Conservation (phyloP, 2,329 filamentous ascomycete genomes). For the Clarireedia hainanense region DNA sequence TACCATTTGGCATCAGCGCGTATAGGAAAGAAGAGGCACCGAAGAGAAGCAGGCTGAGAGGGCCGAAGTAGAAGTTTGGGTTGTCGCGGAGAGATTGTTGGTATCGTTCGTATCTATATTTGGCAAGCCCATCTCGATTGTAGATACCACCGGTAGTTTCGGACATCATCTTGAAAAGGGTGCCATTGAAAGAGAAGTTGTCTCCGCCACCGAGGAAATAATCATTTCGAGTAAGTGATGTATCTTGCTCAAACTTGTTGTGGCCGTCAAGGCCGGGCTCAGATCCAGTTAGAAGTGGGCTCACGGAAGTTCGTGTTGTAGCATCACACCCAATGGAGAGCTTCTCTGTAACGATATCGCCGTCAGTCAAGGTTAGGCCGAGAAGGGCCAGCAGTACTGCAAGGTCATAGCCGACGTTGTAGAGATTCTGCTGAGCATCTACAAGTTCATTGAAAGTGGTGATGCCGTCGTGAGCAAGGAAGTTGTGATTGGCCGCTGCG, state of each 20-base stretch:
- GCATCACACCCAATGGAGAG: conserved; percentile 24
- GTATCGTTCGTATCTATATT: conserved; percentile 28
- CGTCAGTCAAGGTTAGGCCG: conserved; percentile 16
- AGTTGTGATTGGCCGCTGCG: conserved; percentile 35
- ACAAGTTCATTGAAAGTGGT: conserved; percentile 23
- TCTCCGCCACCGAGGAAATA: conserved; percentile 24
- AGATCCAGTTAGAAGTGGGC: conserved; percentile 13
- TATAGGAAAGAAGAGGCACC: not conserved
- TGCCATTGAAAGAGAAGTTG: conserved; percentile 21
- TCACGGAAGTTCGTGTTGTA: conserved; percentile 26
- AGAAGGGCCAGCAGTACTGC: conserved; percentile 6
- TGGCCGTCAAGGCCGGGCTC: conserved; percentile 30
- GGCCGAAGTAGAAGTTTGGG: conserved; percentile 23
- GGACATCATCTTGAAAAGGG: conserved; percentile 28
- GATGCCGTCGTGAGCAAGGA: conserved; percentile 32
- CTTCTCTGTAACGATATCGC: conserved; percentile 20
- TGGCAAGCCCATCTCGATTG: conserved; percentile 21
- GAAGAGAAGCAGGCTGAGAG: conserved; percentile 2
- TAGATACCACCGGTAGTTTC: conserved; percentile 30
- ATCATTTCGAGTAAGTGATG: conserved; percentile 42
- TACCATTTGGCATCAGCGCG: not conserved
- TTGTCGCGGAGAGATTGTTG: conserved; percentile 21
- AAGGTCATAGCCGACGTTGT: conserved; percentile 22
- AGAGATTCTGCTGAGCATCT: conserved; percentile 23
- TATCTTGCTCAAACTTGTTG: conserved; percentile 45